A percentile compares a stretch with the other conserved stretches of the same genome.
phyloP scores from a whole-genome alignment of 2,329 filamentous ascomycete genomes.

The Coniochaeta sp. region DNA sequence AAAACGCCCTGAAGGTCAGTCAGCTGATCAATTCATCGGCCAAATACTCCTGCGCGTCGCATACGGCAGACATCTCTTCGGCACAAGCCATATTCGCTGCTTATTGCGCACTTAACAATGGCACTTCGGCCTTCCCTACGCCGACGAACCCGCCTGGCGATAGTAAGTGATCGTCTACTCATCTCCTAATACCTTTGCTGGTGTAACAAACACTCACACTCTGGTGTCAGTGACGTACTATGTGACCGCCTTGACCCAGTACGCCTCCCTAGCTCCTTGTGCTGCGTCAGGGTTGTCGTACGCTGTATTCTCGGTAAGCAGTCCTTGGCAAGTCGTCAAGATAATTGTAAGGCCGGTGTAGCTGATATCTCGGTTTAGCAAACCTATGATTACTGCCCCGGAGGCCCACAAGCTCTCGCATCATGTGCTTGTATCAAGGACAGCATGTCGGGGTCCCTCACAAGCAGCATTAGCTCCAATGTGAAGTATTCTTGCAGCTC shows the following conservation, averaged over 20 bases:
- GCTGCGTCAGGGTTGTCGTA: constrained; percentile 35
- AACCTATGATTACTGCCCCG: constrained; percentile 32
- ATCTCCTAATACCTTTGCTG: background rate
- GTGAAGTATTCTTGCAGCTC: constrained; percentile 36
- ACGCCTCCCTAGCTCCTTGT: constrained; percentile 33
- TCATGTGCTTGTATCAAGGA: constrained; percentile 45
- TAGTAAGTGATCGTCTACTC: constrained; percentile 27
- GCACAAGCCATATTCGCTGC: constrained; percentile 42
- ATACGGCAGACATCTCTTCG: constrained; percentile 37
- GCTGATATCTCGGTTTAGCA: constrained; percentile 17
- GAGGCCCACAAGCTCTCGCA: constrained; percentile 39
- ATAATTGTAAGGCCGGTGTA: background rate
- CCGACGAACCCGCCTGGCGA: constrained; percentile 40
- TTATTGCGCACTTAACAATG: constrained; percentile 42
- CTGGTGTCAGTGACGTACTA: constrained; percentile 41
- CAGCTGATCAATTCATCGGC: constrained; percentile 33
- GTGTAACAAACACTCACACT: background rate
- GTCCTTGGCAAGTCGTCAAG: too few species aligned
- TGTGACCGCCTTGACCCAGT: constrained; percentile 42
- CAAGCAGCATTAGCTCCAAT: constrained; percentile 32
- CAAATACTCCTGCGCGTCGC: constrained; percentile 35
- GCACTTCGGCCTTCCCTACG: constrained; percentile 39
- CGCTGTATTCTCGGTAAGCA: constrained; percentile 30
- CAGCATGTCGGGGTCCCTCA: constrained; percentile 33
- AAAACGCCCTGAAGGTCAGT: constrained; percentile 35